These are phyloP conservation scores for Isabelozyma heimii DNA, from an alignment of 805 yeast species.

Conservation along the genomic window DNA sequence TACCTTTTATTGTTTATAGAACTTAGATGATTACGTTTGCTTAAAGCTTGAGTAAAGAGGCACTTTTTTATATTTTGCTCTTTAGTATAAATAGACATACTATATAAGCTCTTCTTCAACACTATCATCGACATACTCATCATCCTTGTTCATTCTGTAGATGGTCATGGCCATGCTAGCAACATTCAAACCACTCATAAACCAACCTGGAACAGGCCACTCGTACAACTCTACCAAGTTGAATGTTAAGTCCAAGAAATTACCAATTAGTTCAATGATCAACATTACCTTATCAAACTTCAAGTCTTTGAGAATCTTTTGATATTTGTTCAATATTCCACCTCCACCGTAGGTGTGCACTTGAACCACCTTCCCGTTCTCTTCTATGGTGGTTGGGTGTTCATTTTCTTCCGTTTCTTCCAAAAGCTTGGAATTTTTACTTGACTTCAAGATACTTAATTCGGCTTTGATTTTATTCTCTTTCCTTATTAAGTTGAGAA, in stretches of 20 bases:
- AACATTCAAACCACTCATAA: conserved; percentile 37
- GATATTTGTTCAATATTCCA: conserved; percentile 29
- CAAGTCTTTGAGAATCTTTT: conserved; percentile 39
- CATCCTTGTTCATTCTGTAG: conserved; percentile 48
- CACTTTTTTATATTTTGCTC: neutral
- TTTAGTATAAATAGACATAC: neutral
- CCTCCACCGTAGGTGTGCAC: conserved; percentile 1
- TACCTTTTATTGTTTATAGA: no score
- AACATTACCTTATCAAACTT: conserved; percentile 43
- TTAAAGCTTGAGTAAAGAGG: no score
- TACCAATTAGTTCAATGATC: conserved; percentile 38
- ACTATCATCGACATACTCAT: conserved; percentile 43
- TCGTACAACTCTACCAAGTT: conserved; percentile 38
- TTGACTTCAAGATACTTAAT: conserved; percentile 25
- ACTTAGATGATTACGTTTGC: no score
- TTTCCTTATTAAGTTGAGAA: conserved; percentile 36
- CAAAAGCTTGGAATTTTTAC: conserved; percentile 16
- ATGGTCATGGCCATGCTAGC: conserved; percentile 47
- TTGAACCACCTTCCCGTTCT: conserved; percentile 1
- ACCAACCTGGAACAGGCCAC: conserved; percentile 38
- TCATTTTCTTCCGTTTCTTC: conserved; percentile 16
- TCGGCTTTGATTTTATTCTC: conserved; percentile 38
- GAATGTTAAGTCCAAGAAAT: conserved; percentile 38
- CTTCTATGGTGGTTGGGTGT: conserved; percentile 6
- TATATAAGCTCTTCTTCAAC: conserved; percentile 39